Evolutionary conservation across 306 rosid species (phyloP).

Genomic region (Dryas octopetala): DNA sequence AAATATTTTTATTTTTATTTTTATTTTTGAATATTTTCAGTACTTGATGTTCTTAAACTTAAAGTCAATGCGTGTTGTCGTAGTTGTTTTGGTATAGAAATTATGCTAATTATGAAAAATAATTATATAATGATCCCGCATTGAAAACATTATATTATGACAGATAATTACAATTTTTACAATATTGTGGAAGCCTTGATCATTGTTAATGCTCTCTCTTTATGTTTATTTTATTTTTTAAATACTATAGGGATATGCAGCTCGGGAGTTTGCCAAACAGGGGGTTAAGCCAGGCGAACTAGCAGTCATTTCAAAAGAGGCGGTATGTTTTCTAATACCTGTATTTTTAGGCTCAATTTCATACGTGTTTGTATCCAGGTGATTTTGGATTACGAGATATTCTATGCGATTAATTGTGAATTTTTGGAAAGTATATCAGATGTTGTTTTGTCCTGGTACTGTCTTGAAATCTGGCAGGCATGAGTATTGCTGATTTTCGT

Average conservation of each 20-base stretch:
- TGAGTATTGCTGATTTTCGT: not conserved
- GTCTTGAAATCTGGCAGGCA: not conserved
- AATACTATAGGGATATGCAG: slow-evolving; percentile 85
- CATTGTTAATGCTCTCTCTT: not conserved
- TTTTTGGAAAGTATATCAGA: not conserved
- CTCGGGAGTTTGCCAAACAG: slow-evolving; percentile 81
- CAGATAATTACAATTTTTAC: not conserved
- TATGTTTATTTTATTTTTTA: slow-evolving; percentile 1
- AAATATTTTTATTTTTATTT: not conserved
- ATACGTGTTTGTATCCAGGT: not conserved
- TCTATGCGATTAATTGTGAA: not conserved
- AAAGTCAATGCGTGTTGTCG: not conserved
- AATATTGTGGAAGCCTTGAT: not conserved
- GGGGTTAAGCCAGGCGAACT: slow-evolving; percentile 87
- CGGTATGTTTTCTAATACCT: slow-evolving; percentile 43
- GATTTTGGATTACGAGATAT: not conserved
- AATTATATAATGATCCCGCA: not conserved
- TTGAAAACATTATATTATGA: not conserved
- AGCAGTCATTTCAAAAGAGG: slow-evolving; percentile 88
- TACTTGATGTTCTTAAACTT: not conserved
- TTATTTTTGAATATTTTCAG: not conserved
- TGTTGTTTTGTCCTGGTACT: not conserved
- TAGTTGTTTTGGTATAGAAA: not conserved
- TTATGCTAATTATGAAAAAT: not conserved
- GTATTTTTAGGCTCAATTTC: not conserved